phyloP scores from a whole-genome alignment of 495 filamentous ascomycete species.

The Pyrenula massariospora region DNA sequence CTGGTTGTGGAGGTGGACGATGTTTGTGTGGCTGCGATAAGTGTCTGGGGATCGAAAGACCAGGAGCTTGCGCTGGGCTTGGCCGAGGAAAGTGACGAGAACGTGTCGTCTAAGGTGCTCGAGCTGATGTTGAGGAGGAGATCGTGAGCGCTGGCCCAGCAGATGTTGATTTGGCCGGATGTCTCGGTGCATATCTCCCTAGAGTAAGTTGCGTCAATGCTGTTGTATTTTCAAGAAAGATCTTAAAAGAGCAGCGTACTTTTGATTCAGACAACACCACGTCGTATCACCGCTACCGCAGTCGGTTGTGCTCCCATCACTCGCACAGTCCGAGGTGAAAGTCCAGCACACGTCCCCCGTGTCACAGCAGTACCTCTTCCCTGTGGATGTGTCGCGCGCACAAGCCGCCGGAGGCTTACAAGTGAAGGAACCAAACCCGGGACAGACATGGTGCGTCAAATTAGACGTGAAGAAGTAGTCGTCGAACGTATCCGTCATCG shows the following conservation, averaged over 20 bases:
- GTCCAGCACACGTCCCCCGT: conserved; percentile 2
- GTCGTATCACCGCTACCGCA: conserved; percentile 1
- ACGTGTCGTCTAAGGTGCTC: conserved; percentile 1
- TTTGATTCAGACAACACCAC: background rate
- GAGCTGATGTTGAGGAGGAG: conserved; percentile 1
- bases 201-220: background rate
- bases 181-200: conserved; percentile 1
- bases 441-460: background rate
- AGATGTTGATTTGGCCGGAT: conserved; percentile 2
- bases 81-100: conserved; percentile 1
- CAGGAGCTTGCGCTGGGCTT: background rate
- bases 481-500: background rate
- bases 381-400: background rate
- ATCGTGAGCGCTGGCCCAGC: conserved; percentile 1
- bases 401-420: conserved; percentile 1
- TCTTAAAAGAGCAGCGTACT: conserved; percentile 1
- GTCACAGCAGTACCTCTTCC: conserved; percentile 1
- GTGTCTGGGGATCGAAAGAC: background rate
- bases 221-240: background rate
- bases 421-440: background rate
- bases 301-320: background rate
- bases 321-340: background rate
- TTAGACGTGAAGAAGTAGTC: conserved; percentile 2
- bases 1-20: background rate
- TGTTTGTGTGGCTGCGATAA: background rate